Evolutionary conservation across 805 yeast genomes (phyloP).

Genomic region (Clavispora fructus): DNA sequence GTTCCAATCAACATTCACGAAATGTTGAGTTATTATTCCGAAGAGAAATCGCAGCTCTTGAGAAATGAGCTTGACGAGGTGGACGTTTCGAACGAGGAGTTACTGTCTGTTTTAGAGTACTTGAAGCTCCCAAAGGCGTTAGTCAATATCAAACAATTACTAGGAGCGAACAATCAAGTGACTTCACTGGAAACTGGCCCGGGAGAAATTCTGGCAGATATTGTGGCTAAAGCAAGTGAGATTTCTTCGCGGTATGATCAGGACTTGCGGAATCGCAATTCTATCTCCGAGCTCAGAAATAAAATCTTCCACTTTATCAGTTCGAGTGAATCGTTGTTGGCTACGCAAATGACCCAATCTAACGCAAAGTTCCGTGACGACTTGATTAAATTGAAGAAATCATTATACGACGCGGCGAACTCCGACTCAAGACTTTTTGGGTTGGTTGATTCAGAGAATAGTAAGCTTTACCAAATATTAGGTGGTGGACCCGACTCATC

Average conservation of each 20-base stretch:
- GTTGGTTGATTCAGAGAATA: constrained; percentile 35
- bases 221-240: constrained; percentile 14
- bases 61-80: constrained; percentile 69
- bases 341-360: constrained; percentile 3
- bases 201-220: constrained; percentile 3
- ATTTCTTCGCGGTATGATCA: constrained; percentile 22
- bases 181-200: background rate
- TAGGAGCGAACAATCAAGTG: constrained; percentile 10
- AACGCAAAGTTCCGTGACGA: constrained; percentile 42
- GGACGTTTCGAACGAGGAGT: constrained; percentile 75
- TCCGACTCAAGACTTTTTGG: constrained; percentile 53
- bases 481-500: constrained; percentile 39
- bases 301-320: constrained; percentile 32
- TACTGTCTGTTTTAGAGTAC: constrained; percentile 73
- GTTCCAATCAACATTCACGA: constrained; percentile 87
- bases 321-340: constrained; percentile 24
- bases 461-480: constrained; percentile 20
- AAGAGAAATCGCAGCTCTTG: constrained; percentile 73
- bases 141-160: constrained; percentile 45
- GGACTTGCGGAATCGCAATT: constrained; percentile 29
- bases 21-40: constrained; percentile 80
- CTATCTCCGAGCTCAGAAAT: constrained; percentile 27
- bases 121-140: constrained; percentile 69
- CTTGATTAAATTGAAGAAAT: constrained; percentile 50
- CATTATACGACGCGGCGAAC: constrained; percentile 55